Evolutionary conservation across 129 eudicot genomes (phyloP).

Genomic region (Dittrichia graveolens): DNA sequence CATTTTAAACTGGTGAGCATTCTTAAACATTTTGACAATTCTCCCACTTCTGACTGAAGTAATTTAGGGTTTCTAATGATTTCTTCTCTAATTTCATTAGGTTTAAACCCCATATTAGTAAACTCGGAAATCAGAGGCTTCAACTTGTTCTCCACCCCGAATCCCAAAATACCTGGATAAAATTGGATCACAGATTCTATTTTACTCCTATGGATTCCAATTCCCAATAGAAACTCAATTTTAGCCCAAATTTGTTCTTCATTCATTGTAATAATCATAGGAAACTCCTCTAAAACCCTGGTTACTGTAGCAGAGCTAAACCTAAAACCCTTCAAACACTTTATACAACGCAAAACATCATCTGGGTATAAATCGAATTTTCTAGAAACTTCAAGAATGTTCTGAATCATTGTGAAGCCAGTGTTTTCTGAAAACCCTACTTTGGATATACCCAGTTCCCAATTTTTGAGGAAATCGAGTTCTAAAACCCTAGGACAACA

Average conservation of each 20-base stretch:
- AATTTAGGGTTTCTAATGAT: slow-evolving; percentile 58
- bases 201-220: slow-evolving; percentile 51
- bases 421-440: slow-evolving; percentile 31
- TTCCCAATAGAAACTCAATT: slow-evolving; percentile 50
- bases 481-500: slow-evolving; percentile 70
- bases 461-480: slow-evolving; percentile 48
- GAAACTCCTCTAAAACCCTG: slow-evolving; percentile 66
- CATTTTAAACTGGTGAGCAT: slow-evolving; percentile 72
- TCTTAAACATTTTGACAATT: slow-evolving; percentile 63
- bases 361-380: slow-evolving; percentile 59
- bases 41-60: slow-evolving; percentile 81
- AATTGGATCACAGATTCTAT: slow-evolving; percentile 39
- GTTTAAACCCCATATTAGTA: slow-evolving; percentile 49
- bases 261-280: slow-evolving; percentile 48
- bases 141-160: slow-evolving; percentile 55
- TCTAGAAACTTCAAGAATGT: slow-evolving; percentile 57
- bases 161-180: slow-evolving; percentile 55
- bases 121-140: slow-evolving; percentile 70
- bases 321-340: slow-evolving; percentile 60
- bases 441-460: slow-evolving; percentile 47
- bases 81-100: slow-evolving; percentile 52
- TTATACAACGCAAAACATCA: slow-evolving; percentile 49
- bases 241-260: slow-evolving; percentile 45
- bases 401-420: slow-evolving; percentile 32
- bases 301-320: slow-evolving; percentile 50